Evolutionary conservation across 2,329 filamentous ascomycete genomes (phyloP), one percentile per base, ranked within the genome.

Genomic region (Epichloe sp.): DNA sequence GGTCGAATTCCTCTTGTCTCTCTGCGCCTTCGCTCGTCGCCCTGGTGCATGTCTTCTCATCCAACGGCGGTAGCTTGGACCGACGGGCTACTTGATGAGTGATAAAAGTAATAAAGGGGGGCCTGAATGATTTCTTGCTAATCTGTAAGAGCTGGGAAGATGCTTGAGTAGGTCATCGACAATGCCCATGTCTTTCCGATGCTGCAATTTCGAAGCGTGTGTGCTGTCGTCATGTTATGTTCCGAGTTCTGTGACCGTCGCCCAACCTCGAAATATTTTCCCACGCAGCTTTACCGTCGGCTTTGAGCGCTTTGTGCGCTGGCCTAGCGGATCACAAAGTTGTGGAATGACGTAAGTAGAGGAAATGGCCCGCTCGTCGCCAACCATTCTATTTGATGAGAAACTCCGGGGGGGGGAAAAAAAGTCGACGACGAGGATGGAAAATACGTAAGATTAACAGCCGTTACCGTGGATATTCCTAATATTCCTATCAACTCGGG

Each of bases 291-390:
- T 49, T 44, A 40, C 40, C 47, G 47, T 41, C 26, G n/a, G 17
- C 12, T 47, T 45, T 42, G 44, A 35, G 23, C 15, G 34, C 41
- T 36, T 6, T 37, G 38, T 3, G 17, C 12, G 19, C 19, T 14
- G 36, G 15, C 36, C 14, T n/a, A 38, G 36, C 12, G 14, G 5
- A 14, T 3, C 36, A 38, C 36, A 14, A 38, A 14, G 17, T 23
- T 23, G 3, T 42, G 17, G 41, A n/a, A 14, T 31, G 6, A 34
- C 17, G 11, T 34, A 31, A 4, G 6, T 35, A 4, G 6, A 41
- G 6, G 14, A n/a, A 34, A 41, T 23, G 44, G 34, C 44, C 49
- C 44, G 42, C 49, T 51, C 37, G 44, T 51, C 49, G 26, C 35
- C 46, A 26, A 42, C 46, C 50, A 48, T 44, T 35, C 36, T 45